Evolutionary conservation across 768 basidiomycete species (phyloP).

Genomic region (Lyophyllum semitale): DNA sequence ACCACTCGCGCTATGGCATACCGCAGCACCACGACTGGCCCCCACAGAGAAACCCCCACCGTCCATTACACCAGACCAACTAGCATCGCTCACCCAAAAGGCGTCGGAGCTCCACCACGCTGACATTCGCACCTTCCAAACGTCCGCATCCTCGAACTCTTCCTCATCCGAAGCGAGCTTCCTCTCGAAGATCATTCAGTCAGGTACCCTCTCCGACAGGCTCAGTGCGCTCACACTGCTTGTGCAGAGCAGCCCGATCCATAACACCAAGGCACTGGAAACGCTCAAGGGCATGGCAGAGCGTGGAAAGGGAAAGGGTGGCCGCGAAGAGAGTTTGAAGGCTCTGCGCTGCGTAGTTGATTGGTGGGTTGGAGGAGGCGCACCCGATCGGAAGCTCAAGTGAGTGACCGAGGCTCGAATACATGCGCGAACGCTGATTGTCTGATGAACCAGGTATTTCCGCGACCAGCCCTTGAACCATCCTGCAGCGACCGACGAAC

Average conservation of each 20-base stretch:
- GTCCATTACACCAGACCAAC: slow-evolving; percentile 41
- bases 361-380: slow-evolving; percentile 98
- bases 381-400: slow-evolving; percentile 84
- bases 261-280: slow-evolving; percentile 82
- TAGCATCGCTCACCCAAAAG: slow-evolving; percentile 46
- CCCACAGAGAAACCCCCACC: slow-evolving; percentile 27
- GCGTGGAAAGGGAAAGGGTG: slow-evolving; percentile 78
- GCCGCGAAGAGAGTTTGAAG: slow-evolving; percentile 90
- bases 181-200: slow-evolving; percentile 80
- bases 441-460: slow-evolving; percentile 66
- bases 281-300: slow-evolving; percentile 76
- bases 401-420: slow-evolving; percentile 35
- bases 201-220: slow-evolving; percentile 90
- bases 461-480: slow-evolving; percentile 82
- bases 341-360: slow-evolving; percentile 90
- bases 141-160: slow-evolving; percentile 52
- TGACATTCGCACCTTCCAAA: slow-evolving; percentile 46
- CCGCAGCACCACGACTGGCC: slow-evolving; percentile 41
- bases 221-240: slow-evolving; percentile 89
- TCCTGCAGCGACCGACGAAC: slow-evolving; percentile 64
- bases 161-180: slow-evolving; percentile 80
- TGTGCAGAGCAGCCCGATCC: slow-evolving; percentile 85
- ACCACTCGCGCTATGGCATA: slow-evolving; percentile 59
- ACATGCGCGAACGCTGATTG: background rate
- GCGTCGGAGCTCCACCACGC: slow-evolving; percentile 50